Evolutionary conservation across 2,329 filamentous ascomycete species (phyloP), one percentile per base, ranked within the genome.

Genomic region (Ceratocystis destructans): DNA sequence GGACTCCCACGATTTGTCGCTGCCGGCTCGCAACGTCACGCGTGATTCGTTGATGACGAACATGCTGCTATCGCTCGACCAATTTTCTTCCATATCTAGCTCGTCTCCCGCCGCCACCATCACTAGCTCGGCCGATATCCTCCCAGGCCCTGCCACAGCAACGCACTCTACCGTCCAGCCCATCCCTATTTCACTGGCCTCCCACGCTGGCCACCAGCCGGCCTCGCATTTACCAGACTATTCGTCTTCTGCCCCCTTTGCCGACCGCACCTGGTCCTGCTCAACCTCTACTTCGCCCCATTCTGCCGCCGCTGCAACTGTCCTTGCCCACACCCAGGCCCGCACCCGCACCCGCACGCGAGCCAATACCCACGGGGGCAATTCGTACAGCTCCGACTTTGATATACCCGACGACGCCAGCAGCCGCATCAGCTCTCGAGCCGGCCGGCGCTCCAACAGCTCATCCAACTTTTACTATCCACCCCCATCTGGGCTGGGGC

Each of bases 11-110:
- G 92, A 96, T 75, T 81, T 96, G 69, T 92, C 89, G 67, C 81
- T 96, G 71, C 87, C 87, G 63, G 84, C 88, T 62, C 81, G 86
- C 69, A 84, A 89, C 73, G 85, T 89, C 69, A 90, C 89, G 50
- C 86, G 93, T 71, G 90, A 96, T 73, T 96, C 92, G 45, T 86
- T 99, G 70, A 90, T 99, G 68, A 88, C 94, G 76, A 96, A 96
- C 75, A 94, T 99, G 87, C 85, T 97, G 68, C 80, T 94, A 70
- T 96, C 92, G 50, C 86, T 99, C 70, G 93, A 96, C 76, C 88
- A 93, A 75, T 85, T 93, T 73, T 68, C 69, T 12, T 87, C 64
- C 22, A 41, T 61, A 25, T 31, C 62, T n/a, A 31, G 20, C 84
- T 50, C 80, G 83, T 71, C 79, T 75, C 57, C 79, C 82, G 70